Base-by-base conservation (phyloP, 2,329 filamentous ascomycete species). In the Cladophialophora immunda region DNA sequence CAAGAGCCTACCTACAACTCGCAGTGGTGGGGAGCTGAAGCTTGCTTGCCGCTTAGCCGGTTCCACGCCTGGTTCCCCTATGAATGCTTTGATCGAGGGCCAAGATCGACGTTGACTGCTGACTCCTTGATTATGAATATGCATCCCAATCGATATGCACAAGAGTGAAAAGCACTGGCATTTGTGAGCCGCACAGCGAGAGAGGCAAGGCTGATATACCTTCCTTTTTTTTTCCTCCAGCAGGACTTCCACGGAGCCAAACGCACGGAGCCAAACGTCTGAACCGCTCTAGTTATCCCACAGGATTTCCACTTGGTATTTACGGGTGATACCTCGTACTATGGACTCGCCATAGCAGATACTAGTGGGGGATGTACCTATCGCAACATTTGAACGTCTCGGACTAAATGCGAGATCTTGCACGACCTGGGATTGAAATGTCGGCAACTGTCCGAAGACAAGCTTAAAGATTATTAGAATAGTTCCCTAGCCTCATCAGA, bases 1-100 rank as follows among this genome's bases (percentile, higher is more conserved):
- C n/a, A 22, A 11, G 41, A 25, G 41, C 41, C 13, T 47, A 47
- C 19, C 4, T 3, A 11, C 22, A 50, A 22, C 8, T 22, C 13
- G 45, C 45, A 50, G 22, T 50, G 45, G 45, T 50, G 45, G 45
- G 45, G 45, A 25, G 45, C 45, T 25, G 45, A 50, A 50, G 45
- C 25, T 50, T 50, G 7, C 45, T 50, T 50, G 45, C 45, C 45
- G 45, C 25, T 50, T 50, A 25, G 6, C 45, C 45, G 45, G 5
- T 25, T 25, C 45, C 2, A 41, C 5, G 17, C 8, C 38, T 17
- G 38, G n/a, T 41, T 17, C 38, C 38, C 4, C 9, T 13, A 13
- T 19, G 45, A 22, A 25, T 50, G 45, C 45, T 25, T 50, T 13
- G 19, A 50, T 50, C 45, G 22, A 50, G 45, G 3, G 17, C 38